Evolutionary conservation across 768 basidiomycete species (phyloP).

Genomic region (Phallus indusiatus): DNA sequence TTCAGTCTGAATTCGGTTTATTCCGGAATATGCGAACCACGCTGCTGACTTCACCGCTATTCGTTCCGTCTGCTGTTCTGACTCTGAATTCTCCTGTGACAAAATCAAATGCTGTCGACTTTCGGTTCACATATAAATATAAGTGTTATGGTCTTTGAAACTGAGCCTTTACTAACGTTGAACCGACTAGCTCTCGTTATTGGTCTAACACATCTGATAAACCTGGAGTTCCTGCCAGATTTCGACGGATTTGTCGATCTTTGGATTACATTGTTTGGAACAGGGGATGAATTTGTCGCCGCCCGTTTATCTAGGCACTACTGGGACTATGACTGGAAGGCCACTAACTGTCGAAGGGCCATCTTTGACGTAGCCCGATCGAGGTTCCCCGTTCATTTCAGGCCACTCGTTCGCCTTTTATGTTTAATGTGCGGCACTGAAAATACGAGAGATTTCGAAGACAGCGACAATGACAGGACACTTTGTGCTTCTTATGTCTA

Average conservation of each 20-base stretch:
- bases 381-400: conserved; percentile 74
- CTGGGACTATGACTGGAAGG: conserved; percentile 72
- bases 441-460: conserved; percentile 41
- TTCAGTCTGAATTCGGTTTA: conserved; percentile 49
- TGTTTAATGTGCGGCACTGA: conserved; percentile 70
- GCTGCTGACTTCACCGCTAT: conserved; percentile 62
- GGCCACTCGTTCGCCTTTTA: conserved; percentile 59
- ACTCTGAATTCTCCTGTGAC: conserved; percentile 56
- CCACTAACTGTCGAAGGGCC: conserved; percentile 58
- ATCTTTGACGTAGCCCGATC: conserved; percentile 76
- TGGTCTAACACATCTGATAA: conserved; percentile 61
- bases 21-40: conserved; percentile 48
- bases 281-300: conserved; percentile 60
- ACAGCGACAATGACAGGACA: conserved; percentile 47
- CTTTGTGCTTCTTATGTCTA: conserved; percentile 62
- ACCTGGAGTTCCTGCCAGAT: conserved; percentile 74
- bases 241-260: conserved; percentile 69
- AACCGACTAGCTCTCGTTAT: conserved; percentile 56
- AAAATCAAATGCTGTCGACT: conserved; percentile 70
- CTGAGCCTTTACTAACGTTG: conserved; percentile 5
- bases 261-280: conserved; percentile 73
- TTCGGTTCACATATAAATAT: conserved; percentile 83
- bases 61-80: conserved; percentile 67
- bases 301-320: conserved; percentile 65
- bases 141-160: conserved; percentile 13